A percentile compares a stretch with the other conserved stretches of the same genome.
Evolutionary conservation across 2,329 filamentous ascomycete genomes (phyloP).

Genomic region (Aspergillus sergii): DNA sequence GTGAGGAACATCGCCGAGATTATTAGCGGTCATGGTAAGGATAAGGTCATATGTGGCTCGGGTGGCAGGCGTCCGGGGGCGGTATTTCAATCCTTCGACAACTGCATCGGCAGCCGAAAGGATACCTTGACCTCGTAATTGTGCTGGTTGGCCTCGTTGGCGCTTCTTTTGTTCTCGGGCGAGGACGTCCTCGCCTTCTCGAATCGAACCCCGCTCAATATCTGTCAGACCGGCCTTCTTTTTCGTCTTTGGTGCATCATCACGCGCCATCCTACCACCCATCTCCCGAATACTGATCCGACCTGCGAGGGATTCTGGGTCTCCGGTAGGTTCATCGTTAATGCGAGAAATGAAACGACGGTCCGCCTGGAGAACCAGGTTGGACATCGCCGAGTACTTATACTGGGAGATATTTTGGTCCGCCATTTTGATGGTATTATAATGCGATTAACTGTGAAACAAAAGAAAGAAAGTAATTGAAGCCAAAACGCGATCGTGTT

Average conservation of each 20-base stretch:
- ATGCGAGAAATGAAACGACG: constrained; percentile 90
- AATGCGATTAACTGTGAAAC: constrained; percentile 8
- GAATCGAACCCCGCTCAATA: constrained; percentile 73
- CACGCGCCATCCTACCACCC: constrained; percentile 80
- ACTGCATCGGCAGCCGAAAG: constrained; percentile 81
- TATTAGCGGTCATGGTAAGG: constrained; percentile 82
- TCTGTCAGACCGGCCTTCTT: constrained; percentile 69
- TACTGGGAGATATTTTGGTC: constrained; percentile 84
- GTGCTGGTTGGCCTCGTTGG: constrained; percentile 72
- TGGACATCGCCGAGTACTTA: constrained; percentile 99
- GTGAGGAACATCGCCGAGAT: constrained; percentile 88
- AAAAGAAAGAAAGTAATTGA: constrained; percentile 20
- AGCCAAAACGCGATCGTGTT: constrained; percentile 26
- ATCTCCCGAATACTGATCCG: constrained; percentile 93
- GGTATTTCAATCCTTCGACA: constrained; percentile 89
- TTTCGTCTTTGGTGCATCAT: constrained; percentile 78
- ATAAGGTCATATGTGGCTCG: constrained; percentile 94
- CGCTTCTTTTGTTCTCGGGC: constrained; percentile 83
- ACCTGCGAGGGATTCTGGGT: constrained; percentile 95
- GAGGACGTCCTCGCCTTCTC: constrained; percentile 81
- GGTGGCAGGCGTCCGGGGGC: constrained; percentile 87
- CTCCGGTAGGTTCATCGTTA: constrained; percentile 92
- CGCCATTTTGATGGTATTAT: constrained; percentile 60
- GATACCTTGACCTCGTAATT: constrained; percentile 73
- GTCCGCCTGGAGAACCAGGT: constrained; percentile 99